These are phyloP conservation scores for Scenedesmus sp. DNA, from an alignment of 163 green algal genomes.

Conservation along the genomic window DNA sequence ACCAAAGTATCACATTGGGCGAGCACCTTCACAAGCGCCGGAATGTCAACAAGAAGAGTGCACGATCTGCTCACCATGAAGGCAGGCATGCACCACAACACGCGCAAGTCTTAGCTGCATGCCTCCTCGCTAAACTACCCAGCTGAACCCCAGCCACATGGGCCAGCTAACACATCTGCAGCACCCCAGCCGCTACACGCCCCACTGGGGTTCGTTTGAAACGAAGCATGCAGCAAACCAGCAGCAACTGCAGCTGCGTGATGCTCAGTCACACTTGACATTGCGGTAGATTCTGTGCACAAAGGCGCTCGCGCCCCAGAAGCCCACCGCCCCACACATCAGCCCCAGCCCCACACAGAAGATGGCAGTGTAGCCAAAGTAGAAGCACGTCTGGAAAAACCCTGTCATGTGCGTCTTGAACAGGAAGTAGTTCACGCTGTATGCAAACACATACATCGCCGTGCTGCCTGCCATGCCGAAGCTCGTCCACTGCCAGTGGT, in stretches of 20 bases:
- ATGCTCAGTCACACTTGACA: slow-evolving; percentile 49
- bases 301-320: slow-evolving; percentile 90
- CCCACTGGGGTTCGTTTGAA: no score
- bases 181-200: not conserved
- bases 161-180: not conserved
- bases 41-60: not conserved
- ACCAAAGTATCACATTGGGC: no score
- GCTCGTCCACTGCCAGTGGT: slow-evolving; percentile 98
- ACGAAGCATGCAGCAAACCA: not conserved
- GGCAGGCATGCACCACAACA: not conserved
- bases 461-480: slow-evolving; percentile 91
- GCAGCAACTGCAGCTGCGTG: not conserved
- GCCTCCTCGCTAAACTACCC: not conserved
- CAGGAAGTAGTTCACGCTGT: slow-evolving; percentile 91
- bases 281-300: slow-evolving; percentile 91
- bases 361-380: slow-evolving; percentile 98
- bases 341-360: slow-evolving; percentile 92
- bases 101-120: not conserved
- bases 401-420: slow-evolving; percentile 98
- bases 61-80: not conserved
- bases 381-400: slow-evolving; percentile 98
- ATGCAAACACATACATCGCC: slow-evolving; percentile 92
- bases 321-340: slow-evolving; percentile 93
- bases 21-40: not conserved
- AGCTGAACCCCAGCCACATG: not conserved